Base-by-base conservation (phyloP, 139 green algal genomes). In the Trebouxia sp. region DNA sequence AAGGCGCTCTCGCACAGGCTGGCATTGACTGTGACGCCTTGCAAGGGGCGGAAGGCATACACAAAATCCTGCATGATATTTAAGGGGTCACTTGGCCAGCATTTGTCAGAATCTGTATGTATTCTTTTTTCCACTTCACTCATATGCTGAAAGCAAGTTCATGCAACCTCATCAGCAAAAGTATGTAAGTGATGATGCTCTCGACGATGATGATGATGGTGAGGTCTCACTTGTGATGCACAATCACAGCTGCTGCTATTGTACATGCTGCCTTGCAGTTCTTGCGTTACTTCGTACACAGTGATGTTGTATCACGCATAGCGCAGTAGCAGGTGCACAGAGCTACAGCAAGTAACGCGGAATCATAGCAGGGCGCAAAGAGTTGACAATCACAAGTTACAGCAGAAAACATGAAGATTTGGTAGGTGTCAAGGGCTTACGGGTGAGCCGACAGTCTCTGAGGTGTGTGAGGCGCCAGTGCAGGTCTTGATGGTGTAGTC, bases 401-500 rank as follows among this genome's bases (percentile, higher is more conserved):
- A 53, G 47, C 47, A 53, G 47, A 6, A 28, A 3, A 45, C 12
- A n/a, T n/a, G n/a, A n/a, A n/a, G n/a, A n/a, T n/a, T n/a, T n/a
- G 5, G 50, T 28, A 22, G 4, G 50, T 22, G 20, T 58, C 50
- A 22, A 58, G 26, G 8, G n/a, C 41, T 56, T 38, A 77, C 69
- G 0, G 69, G 69, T 6, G 69, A 77, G 41, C 69, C 69, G 8
- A 56, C 5, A 10, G 41, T 41, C n/a, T 77, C 72, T 14, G 32
- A 2, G 30, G 15, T 37, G 47, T 8, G 20, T 9, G 45, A 65
- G n/a, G 47, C 10, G 28, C 15, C 45, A 37, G 43, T 65, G 72
- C 72, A 79, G 14, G 72, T 65, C 14, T 35, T 65, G n/a, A 79
- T 45, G n/a, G 30, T 65, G 72, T 79, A 79, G 47, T 79, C 72